Evolutionary conservation across 2,329 filamentous ascomycete species (phyloP), one percentile per base, ranked within the genome.

Genomic region (Diaporthe capsici): DNA sequence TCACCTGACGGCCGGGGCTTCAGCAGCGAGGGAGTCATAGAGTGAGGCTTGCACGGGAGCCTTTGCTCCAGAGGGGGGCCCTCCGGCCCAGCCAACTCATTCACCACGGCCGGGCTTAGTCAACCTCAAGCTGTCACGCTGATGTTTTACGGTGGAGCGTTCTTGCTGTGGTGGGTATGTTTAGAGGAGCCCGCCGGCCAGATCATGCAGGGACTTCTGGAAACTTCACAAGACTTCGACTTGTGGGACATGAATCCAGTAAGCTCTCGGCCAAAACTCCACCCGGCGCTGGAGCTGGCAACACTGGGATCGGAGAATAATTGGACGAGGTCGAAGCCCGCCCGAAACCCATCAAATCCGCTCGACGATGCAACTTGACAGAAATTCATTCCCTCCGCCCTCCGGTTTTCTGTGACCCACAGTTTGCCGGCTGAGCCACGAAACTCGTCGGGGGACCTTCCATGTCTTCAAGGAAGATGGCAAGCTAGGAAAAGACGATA

Each of bases 181-280:
- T 42, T 55, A 53, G 49, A 68, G 44, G 44, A 22, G 25, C 63
- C 44, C 8, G 47, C 31, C 47, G 65, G 9, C 65, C 47, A 53
- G 65, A 34, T 37, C 65, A 68, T 55, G 65, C 65, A 70, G 65
- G 65, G 65, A 22, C 65, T 70, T 70, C 65, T 70, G 65, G 65
- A 70, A 70, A 55, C 47, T 55, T 70, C 65, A 70, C n/a, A 42
- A 28, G 47, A 55, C 28, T 70, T 70, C 65, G 22, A 42, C 47
- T 31, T 55, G 65, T 70, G 65, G 65, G 65, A 70, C 49, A 42
- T 20, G 20, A 55, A 13, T 34, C 65, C 65, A 42, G 65, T 28
- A 55, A 53, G 51, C 49, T 70, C 15, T 55, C 34, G 49, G 49
- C 49, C 65, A 34, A 25, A 39, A 39, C 65, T 47, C 65, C 65